These are phyloP conservation scores for Trypanosoma mega DNA, from an alignment of 208 protist species.

Conservation along the genomic window DNA sequence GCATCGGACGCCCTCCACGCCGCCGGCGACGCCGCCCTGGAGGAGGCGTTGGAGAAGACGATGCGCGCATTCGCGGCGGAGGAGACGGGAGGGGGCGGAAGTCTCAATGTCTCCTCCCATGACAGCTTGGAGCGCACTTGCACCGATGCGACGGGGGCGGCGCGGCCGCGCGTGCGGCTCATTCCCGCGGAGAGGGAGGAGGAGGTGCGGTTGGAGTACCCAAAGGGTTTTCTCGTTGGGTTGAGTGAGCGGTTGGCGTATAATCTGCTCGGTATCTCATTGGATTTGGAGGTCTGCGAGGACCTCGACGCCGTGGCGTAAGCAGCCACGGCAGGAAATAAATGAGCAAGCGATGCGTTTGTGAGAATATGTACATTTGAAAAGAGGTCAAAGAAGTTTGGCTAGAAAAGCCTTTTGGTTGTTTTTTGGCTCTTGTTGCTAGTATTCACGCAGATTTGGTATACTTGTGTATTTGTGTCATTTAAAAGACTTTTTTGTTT, in stretches of 20 bases:
- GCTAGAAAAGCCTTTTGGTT: too few relatives aligned
- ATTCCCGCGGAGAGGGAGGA: constrained; percentile 6
- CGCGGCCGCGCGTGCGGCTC: neutral
- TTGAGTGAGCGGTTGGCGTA: constrained; percentile 60
- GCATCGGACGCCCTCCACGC: too few relatives aligned
- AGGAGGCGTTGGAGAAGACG: neutral
- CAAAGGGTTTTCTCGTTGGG: constrained; percentile 59
- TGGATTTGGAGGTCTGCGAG: constrained; percentile 75
- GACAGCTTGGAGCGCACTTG: too few relatives aligned
- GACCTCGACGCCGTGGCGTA: constrained; percentile 51
- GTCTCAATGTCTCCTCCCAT: too few relatives aligned
- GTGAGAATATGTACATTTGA: too few relatives aligned
- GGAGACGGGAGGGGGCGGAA: too few relatives aligned
- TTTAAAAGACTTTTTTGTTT: too few relatives aligned
- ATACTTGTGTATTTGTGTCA: too few relatives aligned
- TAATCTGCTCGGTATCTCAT: constrained; percentile 52
- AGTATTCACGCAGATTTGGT: too few relatives aligned
- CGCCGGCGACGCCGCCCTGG: neutral
- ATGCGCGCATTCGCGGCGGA: neutral
- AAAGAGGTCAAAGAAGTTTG: too few relatives aligned
- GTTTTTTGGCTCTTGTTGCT: too few relatives aligned
- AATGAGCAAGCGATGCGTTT: neutral
- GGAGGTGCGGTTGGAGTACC: constrained; percentile 44
- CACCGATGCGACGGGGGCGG: constrained; percentile 5
- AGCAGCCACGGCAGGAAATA: neutral